Conservation (phyloP, 176 grass and related monocot genomes). For the Saccharum spontaneum region DNA sequence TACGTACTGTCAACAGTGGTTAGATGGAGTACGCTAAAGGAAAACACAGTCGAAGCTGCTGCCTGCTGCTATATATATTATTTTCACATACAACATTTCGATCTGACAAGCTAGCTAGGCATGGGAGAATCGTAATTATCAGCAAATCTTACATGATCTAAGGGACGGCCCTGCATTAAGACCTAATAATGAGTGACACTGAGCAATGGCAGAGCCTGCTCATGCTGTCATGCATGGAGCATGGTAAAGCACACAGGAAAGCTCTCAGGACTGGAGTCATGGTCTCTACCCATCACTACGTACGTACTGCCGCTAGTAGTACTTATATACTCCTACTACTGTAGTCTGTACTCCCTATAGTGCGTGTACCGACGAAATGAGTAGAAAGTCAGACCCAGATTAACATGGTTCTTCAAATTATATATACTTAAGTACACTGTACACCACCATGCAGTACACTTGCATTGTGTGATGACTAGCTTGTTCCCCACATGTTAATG, state of each 20-base stretch:
- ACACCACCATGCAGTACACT: not conserved
- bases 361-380: not conserved
- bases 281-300: not conserved
- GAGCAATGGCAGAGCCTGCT: conserved; percentile 31
- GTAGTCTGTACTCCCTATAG: no score
- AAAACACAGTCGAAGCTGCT: not conserved
- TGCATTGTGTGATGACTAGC: not conserved
- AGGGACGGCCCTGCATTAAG: not conserved
- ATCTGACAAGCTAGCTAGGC: not conserved
- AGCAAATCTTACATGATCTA: conserved; percentile 19
- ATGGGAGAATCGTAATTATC: not conserved
- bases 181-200: conserved; percentile 28
- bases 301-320: not conserved
- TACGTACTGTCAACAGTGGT: not conserved
- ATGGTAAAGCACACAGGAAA: not conserved
- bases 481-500: not conserved
- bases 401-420: not conserved
- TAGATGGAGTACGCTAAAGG: conserved; percentile 6
- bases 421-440: not conserved
- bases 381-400: not conserved
- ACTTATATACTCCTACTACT: no score
- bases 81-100: not conserved
- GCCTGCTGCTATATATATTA: conserved; percentile 17
- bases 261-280: not conserved
- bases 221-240: conserved; percentile 2